Conservation (phyloP, 352 stramenopile genomes). For the Phytophthora cryptogea region DNA sequence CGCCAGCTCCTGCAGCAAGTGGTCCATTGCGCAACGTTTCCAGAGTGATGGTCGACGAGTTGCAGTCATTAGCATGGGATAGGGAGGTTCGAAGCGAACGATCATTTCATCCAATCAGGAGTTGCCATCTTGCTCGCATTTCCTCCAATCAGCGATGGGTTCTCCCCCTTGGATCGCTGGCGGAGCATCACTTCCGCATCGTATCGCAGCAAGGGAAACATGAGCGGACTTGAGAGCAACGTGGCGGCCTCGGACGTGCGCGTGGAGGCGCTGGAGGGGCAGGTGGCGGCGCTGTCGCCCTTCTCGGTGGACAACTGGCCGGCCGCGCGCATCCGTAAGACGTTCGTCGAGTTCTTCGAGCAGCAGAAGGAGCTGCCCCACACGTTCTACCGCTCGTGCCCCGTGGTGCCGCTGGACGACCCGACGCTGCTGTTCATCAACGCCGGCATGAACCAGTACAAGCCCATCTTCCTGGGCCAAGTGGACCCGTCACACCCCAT, state of each 20-base stretch:
- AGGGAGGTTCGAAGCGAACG: background rate
- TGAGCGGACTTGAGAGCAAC: conserved; percentile 39
- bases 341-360: conserved; percentile 98
- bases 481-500: conserved; percentile 94
- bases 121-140: background rate
- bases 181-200: background rate
- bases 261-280: no score
- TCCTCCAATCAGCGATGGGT: background rate
- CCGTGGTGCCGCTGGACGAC: conserved; percentile 97
- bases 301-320: conserved; percentile 82
- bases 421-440: conserved; percentile 99
- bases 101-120: background rate
- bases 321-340: conserved; percentile 94
- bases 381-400: conserved; percentile 96
- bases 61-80: background rate
- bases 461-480: conserved; percentile 99
- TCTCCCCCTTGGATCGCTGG: background rate
- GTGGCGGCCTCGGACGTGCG: conserved; percentile 21
- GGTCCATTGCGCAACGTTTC: conserved; percentile 22
- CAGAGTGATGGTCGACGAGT: background rate
- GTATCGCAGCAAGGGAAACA: conserved; percentile 4
- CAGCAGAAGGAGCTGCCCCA: conserved; percentile 85
- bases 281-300: conserved; percentile 85
- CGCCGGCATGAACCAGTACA: conserved; percentile 99
- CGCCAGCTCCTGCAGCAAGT: conserved; percentile 38